Percentiles rank a stretch among this genome's conserved stretches.
Evolutionary conservation across 805 yeast species (phyloP).

Genomic region (Candida schatavii): DNA sequence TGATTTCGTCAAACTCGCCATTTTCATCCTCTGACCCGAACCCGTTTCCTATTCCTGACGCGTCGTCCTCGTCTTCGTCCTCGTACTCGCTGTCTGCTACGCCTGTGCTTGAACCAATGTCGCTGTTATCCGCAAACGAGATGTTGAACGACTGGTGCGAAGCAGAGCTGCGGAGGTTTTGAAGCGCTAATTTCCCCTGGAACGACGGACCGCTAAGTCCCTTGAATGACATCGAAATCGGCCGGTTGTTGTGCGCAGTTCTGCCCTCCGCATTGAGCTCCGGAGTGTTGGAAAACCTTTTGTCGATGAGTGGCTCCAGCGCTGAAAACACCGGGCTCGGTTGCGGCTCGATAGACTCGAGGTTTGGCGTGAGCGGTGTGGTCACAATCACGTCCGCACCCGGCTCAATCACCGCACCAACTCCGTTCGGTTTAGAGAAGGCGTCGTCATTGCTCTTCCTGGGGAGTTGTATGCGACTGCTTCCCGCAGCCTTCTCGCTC

Average conservation of each 20-base stretch:
- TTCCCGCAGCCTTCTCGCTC: not conserved
- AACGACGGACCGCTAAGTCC: conserved; percentile 63
- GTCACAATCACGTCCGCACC: conserved; percentile 2
- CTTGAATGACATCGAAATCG: conserved; percentile 54
- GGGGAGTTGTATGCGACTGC: not conserved
- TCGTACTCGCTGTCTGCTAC: conserved; percentile 33
- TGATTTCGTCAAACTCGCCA: conserved; percentile 1
- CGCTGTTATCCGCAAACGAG: conserved; percentile 29
- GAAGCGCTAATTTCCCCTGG: conserved; percentile 30
- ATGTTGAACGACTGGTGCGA: conserved; percentile 42
- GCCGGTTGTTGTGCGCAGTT: conserved; percentile 22
- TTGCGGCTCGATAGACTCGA: conserved; percentile 5
- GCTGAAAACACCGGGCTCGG: not conserved
- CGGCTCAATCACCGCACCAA: conserved; percentile 5
- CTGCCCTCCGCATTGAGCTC: conserved; percentile 7
- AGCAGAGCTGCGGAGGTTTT: conserved; percentile 30
- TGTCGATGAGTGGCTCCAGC: not conserved
- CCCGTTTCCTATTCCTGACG: conserved; percentile 7
- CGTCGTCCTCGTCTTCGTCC: conserved; percentile 15
- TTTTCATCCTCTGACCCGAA: conserved; percentile 8
- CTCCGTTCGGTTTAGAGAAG: not conserved
- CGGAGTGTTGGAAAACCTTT: not conserved
- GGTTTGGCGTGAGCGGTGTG: conserved; percentile 8
- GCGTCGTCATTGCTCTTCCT: not conserved
- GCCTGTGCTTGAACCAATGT: conserved; percentile 19